Evolutionary conservation across 164 flowering plant species (phyloP).

Genomic region (Liquidambar formosana): DNA sequence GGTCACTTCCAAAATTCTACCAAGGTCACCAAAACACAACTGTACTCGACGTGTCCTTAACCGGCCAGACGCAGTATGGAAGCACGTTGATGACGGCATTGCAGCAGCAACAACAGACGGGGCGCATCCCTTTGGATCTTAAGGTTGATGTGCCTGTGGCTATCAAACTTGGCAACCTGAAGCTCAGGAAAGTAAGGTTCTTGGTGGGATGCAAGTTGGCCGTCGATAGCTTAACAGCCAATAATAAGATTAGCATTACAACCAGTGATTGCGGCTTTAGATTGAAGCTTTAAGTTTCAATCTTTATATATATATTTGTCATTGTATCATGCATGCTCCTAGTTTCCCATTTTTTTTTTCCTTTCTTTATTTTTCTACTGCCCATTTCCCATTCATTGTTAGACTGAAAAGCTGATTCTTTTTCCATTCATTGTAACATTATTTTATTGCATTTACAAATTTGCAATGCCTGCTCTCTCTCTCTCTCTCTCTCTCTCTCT

Average conservation of each 20-base stretch:
- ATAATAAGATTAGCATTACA: constrained; percentile 30
- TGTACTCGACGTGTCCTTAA: constrained; percentile 25
- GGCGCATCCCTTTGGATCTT: constrained; percentile 36
- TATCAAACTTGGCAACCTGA: constrained; percentile 39
- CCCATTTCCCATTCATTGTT: no score
- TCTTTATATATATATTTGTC: not conserved
- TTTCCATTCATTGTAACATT: no score
- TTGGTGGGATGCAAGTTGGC: constrained; percentile 38
- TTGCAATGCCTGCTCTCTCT: no score
- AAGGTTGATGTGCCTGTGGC: constrained; percentile 38
- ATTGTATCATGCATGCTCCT: no score
- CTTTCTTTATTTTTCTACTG: no score
- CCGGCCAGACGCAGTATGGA: constrained; percentile 29
- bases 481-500: no score
- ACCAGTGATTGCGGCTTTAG: constrained; percentile 36
- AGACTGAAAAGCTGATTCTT: no score
- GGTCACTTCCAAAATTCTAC: constrained; percentile 41
- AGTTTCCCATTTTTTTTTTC: no score
- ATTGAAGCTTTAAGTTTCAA: constrained; percentile 26
- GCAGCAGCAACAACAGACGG: constrained; percentile 41
- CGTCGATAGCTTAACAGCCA: constrained; percentile 40
- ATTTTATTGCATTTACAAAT: no score
- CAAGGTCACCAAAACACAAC: constrained; percentile 47
- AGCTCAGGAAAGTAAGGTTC: constrained; percentile 37
- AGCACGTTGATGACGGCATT: constrained; percentile 32